phyloP scores from a whole-genome alignment of 331 rosid species.

The Erythrophleum ivorense region DNA sequence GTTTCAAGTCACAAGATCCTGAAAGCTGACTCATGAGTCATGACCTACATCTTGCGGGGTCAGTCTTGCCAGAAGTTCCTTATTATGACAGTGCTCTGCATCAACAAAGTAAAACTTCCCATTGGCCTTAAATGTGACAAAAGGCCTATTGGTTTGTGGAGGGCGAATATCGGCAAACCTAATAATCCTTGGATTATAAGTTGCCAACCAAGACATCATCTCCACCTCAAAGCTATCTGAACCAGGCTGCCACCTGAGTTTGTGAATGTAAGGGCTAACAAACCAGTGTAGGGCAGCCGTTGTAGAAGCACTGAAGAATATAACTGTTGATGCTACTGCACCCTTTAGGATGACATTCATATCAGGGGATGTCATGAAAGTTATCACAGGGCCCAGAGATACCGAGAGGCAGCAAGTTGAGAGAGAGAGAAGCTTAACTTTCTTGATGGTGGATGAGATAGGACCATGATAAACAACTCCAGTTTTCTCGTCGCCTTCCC shows the following conservation, averaged over 20 bases:
- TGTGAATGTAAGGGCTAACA: slow-evolving; percentile 66
- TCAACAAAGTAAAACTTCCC: slow-evolving; percentile 62
- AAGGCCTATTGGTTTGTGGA: slow-evolving; percentile 61
- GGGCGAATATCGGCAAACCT: slow-evolving; percentile 62
- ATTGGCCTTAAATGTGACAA: slow-evolving; percentile 64
- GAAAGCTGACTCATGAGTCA: background rate
- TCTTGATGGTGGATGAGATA: slow-evolving; percentile 60
- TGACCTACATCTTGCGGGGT: background rate
- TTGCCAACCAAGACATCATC: slow-evolving; percentile 57
- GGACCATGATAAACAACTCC: slow-evolving; percentile 54
- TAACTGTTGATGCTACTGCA: slow-evolving; percentile 54
- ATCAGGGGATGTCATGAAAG: slow-evolving; percentile 60
- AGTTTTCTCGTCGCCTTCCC: slow-evolving; percentile 46
- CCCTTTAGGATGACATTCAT: slow-evolving; percentile 25
- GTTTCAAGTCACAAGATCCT: background rate
- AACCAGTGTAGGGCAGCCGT: slow-evolving; percentile 65
- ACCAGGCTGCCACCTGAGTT: slow-evolving; percentile 65
- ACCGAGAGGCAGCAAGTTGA: slow-evolving; percentile 62
- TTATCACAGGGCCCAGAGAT: slow-evolving; percentile 59
- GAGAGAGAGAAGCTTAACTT: slow-evolving; percentile 73
- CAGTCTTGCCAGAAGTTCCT: background rate
- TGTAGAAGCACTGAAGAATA: slow-evolving; percentile 57
- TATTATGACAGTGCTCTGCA: slow-evolving; percentile 51
- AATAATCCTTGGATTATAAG: slow-evolving; percentile 45
- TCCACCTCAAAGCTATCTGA: slow-evolving; percentile 66